Evolutionary conservation across 345 rosid species (phyloP).

Genomic region (Eucalyptus marginata): DNA sequence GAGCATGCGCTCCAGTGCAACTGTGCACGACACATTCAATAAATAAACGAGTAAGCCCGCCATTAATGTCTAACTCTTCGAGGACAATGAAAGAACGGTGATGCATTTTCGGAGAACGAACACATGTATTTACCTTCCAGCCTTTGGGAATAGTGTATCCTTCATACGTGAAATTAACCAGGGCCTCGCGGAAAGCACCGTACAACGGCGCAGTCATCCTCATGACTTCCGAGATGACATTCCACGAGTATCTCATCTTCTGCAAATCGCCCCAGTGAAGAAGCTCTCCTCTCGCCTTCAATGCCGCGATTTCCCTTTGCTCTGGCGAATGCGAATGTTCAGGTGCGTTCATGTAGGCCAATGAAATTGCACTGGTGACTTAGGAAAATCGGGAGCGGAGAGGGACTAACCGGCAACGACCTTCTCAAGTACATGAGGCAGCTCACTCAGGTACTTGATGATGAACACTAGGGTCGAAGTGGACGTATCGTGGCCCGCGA

Average conservation of each 20-base stretch:
- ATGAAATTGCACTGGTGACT: neutral
- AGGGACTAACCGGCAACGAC: neutral
- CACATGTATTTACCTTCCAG: slow-evolving; percentile 17
- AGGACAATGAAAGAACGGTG: neutral
- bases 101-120: neutral
- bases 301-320: neutral
- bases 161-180: slow-evolving; percentile 16
- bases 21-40: neutral
- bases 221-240: neutral
- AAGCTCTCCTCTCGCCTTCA: neutral
- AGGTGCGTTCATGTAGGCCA: neutral
- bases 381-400: neutral
- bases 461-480: neutral
- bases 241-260: slow-evolving; percentile 1
- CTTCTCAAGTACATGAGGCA: slow-evolving; percentile 2
- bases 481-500: slow-evolving; percentile 7
- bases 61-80: neutral
- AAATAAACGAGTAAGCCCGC: neutral
- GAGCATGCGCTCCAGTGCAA: neutral
- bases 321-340: neutral
- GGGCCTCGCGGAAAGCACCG: slow-evolving; percentile 1
- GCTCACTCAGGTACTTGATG: slow-evolving; percentile 6
- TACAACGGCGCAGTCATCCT: neutral
- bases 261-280: neutral
- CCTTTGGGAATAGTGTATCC: slow-evolving; percentile 35